Percentiles rank a stretch among this genome's conserved stretches.
These are phyloP conservation scores for Citrus unshiu DNA, from an alignment of 345 rosid genomes.

Conservation along the genomic window DNA sequence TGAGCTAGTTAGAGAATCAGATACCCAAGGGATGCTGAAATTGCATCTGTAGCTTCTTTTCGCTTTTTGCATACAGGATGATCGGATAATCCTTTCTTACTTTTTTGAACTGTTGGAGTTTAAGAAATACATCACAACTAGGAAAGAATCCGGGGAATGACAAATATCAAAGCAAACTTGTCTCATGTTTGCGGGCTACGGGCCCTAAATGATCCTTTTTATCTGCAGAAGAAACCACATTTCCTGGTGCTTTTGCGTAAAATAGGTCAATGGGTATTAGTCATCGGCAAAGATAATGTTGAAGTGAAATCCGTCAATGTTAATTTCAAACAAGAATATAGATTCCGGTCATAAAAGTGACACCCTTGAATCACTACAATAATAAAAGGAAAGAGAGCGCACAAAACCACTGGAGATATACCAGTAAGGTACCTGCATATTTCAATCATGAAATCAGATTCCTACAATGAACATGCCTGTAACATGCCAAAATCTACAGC, in stretches of 20 bases:
- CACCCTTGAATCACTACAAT: background rate
- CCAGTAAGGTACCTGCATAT: background rate
- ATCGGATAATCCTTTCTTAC: too few species aligned
- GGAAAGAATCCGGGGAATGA: too few species aligned
- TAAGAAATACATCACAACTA: too few species aligned
- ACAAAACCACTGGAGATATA: background rate
- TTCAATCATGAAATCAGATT: background rate
- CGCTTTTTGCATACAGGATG: too few species aligned
- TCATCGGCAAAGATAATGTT: background rate
- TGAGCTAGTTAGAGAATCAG: too few species aligned
- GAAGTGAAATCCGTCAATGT: background rate
- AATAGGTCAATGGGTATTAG: background rate
- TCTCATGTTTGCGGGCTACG: background rate
- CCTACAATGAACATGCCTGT: background rate
- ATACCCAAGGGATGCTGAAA: background rate
- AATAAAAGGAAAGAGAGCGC: background rate
- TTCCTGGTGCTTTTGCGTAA: background rate
- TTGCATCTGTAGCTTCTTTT: background rate
- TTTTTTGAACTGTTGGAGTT: too few species aligned
- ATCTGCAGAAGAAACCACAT: background rate
- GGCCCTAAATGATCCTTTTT: background rate
- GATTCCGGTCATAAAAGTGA: background rate
- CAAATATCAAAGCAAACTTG: too few species aligned
- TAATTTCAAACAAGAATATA: background rate
- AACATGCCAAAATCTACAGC: background rate